Evolutionary conservation across 176 grass and related monocot genomes (phyloP).

Genomic region (Bolboschoenus planiculmis): DNA sequence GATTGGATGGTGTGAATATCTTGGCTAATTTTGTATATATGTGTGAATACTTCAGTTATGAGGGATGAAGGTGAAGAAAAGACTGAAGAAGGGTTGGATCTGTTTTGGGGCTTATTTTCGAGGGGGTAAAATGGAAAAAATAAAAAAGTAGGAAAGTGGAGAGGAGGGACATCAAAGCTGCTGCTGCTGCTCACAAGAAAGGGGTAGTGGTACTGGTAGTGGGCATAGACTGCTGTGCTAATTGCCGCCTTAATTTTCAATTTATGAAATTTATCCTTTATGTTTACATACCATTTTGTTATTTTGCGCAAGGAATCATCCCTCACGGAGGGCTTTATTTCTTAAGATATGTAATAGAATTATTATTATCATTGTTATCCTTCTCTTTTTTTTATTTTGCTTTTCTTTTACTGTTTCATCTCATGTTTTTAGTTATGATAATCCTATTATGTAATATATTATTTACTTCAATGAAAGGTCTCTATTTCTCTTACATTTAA

Average conservation of each 20-base stretch:
- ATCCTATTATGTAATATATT: constrained; percentile 21
- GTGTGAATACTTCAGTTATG: constrained; percentile 17
- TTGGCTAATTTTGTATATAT: constrained; percentile 33
- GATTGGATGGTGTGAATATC: constrained; percentile 10
- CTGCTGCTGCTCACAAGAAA: constrained; percentile 19
- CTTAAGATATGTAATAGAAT: constrained; percentile 25
- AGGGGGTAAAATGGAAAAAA: constrained; percentile 19
- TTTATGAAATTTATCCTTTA: constrained; percentile 27
- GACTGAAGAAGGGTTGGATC: constrained; percentile 40
- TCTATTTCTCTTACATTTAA: background rate
- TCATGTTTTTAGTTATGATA: background rate
- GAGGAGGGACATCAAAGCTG: background rate
- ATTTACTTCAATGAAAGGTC: background rate
- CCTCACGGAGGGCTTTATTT: constrained; percentile 12
- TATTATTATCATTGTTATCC: constrained; percentile 17
- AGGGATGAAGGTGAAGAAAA: constrained; percentile 19
- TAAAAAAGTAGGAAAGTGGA: constrained; percentile 8
- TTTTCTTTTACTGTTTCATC: background rate
- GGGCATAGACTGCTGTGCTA: constrained; percentile 8
- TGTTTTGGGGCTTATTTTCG: constrained; percentile 59
- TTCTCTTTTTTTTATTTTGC: background rate
- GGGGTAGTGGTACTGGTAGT: constrained; percentile 3
- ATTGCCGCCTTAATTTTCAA: constrained; percentile 20
- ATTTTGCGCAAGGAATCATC: constrained; percentile 16
- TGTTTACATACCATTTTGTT: constrained; percentile 27